Base-by-base conservation (phyloP, 768 basidiomycete genomes). In the Mycena alexandri region DNA sequence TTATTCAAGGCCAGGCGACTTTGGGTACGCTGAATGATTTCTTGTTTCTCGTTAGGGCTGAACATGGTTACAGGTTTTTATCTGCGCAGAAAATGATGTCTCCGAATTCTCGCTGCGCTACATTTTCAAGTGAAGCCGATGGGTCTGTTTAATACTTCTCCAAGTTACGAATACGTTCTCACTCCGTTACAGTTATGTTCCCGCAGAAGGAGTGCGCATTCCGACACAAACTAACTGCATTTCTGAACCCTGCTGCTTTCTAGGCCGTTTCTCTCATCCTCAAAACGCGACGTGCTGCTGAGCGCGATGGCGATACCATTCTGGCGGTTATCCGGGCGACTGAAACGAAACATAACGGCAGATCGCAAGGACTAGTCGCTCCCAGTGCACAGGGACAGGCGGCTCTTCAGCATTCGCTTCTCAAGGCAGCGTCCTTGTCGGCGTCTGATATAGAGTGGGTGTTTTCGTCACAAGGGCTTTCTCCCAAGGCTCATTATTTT, bases 391-490 rank as follows among this genome's bases (percentile, higher is more conserved):
- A 74, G 46, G 77, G 75, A 0, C 79, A 81, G 56, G 76, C 76
- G 53, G 73, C 71, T 12, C 76, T 80, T 71, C 79, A 81, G 41
- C 72, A 71, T 9, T 65, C 75, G 0, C 71, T 79, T 13, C 73
- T 80, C 7, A 65, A 73, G 46, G 75, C 75, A 36, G 79, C 80
- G 24, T 57, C 61, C 5, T 56, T 80, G 21, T 51, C 70, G 5
- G 75, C 80, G 33, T 63, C 73, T n/a, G 72, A 80, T 50, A 77
- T 80, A 46, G 76, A 81, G 79, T 81, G 65, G 25, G 79, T 73
- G n/a, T n/a, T 36, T 16, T 53, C 21, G 6, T n/a, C 46, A 2
- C 24, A 3, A 19, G 14, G 29, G 13, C 21, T 17, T 34, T 13
- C 5, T 46, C 46, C 6, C 21, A 60, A 6, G 29, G 7, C 38